A percentile compares a stretch with the other conserved stretches of the same genome.
Conservation (phyloP, 371 early-diverging fungal species). For the Lichtheimia ramosa region DNA sequence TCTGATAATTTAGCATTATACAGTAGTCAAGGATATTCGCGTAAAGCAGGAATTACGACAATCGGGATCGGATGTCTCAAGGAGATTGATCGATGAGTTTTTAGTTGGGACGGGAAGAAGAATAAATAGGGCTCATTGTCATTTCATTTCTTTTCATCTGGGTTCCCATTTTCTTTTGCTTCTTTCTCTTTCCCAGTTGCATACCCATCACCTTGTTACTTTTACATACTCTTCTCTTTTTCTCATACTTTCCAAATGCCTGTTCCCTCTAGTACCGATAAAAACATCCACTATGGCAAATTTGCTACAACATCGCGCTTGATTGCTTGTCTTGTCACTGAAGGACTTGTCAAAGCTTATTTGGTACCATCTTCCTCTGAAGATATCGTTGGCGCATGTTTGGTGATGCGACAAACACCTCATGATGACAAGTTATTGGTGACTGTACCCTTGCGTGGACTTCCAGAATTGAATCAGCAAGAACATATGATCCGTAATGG, state of each 20-base stretch:
- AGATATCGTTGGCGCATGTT: slow-evolving; percentile 19
- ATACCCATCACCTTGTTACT: no score
- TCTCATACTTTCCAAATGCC: neutral
- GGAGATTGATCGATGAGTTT: no score
- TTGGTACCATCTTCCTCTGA: slow-evolving; percentile 23
- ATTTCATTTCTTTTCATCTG: no score
- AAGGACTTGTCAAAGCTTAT: slow-evolving; percentile 49
- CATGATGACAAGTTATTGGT: slow-evolving; percentile 28
- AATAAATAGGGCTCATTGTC: no score
- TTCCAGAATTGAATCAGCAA: slow-evolving; percentile 28
- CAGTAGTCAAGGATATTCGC: no score
- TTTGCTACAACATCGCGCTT: slow-evolving; percentile 65
- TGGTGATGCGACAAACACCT: neutral
- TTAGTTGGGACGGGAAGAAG: no score
- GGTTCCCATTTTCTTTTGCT: no score
- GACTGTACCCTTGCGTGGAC: slow-evolving; percentile 41
- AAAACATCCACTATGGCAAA: slow-evolving; percentile 40
- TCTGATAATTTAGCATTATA: no score
- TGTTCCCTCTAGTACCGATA: neutral
- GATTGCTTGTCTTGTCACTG: slow-evolving; percentile 60
- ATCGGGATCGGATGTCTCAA: no score
- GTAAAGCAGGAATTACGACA: no score
- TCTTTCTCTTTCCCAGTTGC: no score
- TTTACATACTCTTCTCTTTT: no score
- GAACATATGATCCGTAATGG: slow-evolving; percentile 19